A percentile compares a stretch with the other conserved stretches of the same genome.
phyloP scores from a whole-genome alignment of 129 eudicot genomes.

The Artemisia annua region DNA sequence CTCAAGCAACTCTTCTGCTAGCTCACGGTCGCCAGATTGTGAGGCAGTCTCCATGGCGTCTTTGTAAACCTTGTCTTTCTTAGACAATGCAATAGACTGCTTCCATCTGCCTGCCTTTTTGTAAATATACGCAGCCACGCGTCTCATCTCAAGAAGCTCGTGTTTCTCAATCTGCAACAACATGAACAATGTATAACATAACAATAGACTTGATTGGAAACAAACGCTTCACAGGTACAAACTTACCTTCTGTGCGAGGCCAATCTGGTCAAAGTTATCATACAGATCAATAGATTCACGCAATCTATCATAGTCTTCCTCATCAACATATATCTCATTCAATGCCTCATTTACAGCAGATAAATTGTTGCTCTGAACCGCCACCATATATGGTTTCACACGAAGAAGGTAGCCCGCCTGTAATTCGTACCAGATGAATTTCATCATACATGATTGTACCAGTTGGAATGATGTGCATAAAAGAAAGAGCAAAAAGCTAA shows the following conservation, averaged over 20 bases:
- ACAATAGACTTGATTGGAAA: background rate
- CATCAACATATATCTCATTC: conserved; percentile 91
- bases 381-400: conserved; percentile 95
- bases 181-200: conserved; percentile 9
- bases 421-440: conserved; percentile 11
- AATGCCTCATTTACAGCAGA: conserved; percentile 95
- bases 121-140: conserved; percentile 93
- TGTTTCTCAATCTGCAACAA: conserved; percentile 88
- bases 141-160: conserved; percentile 97
- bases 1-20: conserved; percentile 87
- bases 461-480: background rate
- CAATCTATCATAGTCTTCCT: conserved; percentile 92
- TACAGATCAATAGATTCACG: conserved; percentile 93
- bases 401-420: conserved; percentile 90
- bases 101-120: conserved; percentile 98
- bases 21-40: conserved; percentile 94
- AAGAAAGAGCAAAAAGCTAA: background rate
- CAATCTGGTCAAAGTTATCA: conserved; percentile 92
- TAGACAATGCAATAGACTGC: conserved; percentile 92
- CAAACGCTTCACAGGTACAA: background rate
- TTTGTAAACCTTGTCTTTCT: conserved; percentile 85
- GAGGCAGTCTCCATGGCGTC: conserved; percentile 98
- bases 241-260: conserved; percentile 93
- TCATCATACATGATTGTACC: background rate
- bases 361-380: conserved; percentile 94